Base-by-base conservation (phyloP, 352 stramenopile species). In the Globisporangium echinulatum region DNA sequence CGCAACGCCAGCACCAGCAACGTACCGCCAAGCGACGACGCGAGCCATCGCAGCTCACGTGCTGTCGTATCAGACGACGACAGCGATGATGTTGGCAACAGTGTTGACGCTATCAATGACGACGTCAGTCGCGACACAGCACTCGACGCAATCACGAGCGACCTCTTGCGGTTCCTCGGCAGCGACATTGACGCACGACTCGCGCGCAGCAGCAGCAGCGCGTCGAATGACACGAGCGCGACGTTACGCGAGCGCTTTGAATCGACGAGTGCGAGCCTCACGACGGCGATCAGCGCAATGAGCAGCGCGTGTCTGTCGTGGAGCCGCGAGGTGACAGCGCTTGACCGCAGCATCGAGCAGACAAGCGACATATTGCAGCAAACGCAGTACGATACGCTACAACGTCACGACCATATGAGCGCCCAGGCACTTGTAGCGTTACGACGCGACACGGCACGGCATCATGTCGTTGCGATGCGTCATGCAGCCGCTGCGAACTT, bases 391-490 rank as follows among this genome's bases (percentile, higher is more conserved):
- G 25, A 33, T 48, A 69, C 14, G 38, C 77, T 15, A 50, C 59
- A 3, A 52, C 73, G 19, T 3, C 49, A 42, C 4, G 61, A 75
- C 19, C 51, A 50, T 10, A 47, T 6, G 61, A 76, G 36, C 54
- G 49, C 9, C 13, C 40, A 33, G n/a, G 10, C 64, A 74, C 25
- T 13, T 52, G 2, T 42, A 62, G 43, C 52, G 61, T 2, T 59
- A 62, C 37, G 37, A 52, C 4, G 62, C 40, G 11, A 44, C 7
- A 14, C 7, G 7, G 40, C 40, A 44, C 7, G 7, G 11, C 40
- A 68, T 15, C 47, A 73, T 36, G 69, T 74, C 38, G 60, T 72
- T 14, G 63, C 64, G 14, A 56, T 73, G 44, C 59, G 68, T 9
- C 79, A 77, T 19, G 66, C 69, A n/a, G 64, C 62, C 25, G 25